Base-by-base conservation (phyloP, 139 green algal genomes). In the Auxenochlorella protothecoides region DNA sequence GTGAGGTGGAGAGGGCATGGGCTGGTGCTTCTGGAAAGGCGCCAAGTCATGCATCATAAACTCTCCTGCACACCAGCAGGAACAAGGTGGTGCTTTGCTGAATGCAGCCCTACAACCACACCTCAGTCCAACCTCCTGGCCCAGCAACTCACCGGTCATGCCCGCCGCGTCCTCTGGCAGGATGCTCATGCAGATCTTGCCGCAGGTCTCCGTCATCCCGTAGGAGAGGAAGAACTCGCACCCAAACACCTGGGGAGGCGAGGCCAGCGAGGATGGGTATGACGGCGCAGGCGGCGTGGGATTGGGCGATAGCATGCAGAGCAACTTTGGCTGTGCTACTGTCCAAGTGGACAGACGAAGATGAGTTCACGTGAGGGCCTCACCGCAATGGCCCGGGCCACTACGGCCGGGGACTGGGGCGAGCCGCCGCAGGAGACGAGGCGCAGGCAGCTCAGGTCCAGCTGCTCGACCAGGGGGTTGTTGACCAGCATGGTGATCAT, bases 171-270 rank as follows among this genome's bases (percentile, higher is more conserved):
- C 69, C 6, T 80, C 55, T 5, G 85, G 83, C 74, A 94, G 80
- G 44, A 97, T 86, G 67, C 82, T 91, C 91, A 97, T 96, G 65
- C 72, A 83, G 79, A 97, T 97, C 78, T 97, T 97, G 69, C 92
- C 92, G 76, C 92, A 97, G 81, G 86, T 94, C 79, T 97, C 92
- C n/a, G 91, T 97, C 92, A 97, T 97, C 74, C 90, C 90, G 73
- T 96, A 96, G 57, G 79, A 90, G 3, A 93, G 65, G 72, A 96
- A 96, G 74, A 96, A 89, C 75, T 94, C 85, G 72, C 91, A 95
- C 15, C 91, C 91, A 71, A 83, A 83, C 15, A 83, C 63, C 63
- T 67, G 16, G 92, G 84, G 4, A 72, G 27, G 27, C 27, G 27
- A 44, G 27, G 27, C 27, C 27, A 44, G 27, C 27, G 27, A 44